Conservation (phyloP, 1,284 basidiomycete genomes). For the Malassezia arunalokei region DNA sequence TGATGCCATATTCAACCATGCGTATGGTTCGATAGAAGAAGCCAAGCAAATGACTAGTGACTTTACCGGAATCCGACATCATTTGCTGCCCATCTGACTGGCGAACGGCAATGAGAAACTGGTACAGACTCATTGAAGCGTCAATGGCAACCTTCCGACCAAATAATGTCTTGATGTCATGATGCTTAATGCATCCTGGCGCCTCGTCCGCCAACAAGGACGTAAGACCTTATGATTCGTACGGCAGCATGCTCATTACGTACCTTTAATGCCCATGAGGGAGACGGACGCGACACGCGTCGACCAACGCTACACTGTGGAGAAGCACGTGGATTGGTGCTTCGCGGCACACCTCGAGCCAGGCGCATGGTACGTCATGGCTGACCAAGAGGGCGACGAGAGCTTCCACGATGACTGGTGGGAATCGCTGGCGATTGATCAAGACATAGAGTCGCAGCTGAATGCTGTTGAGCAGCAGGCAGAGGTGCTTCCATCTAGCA, state of each 20-base stretch:
- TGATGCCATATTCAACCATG: conserved; percentile 98
- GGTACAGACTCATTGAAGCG: conserved; percentile 55
- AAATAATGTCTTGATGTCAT: conserved; percentile 73
- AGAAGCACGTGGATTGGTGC: background rate
- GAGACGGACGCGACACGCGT: background rate
- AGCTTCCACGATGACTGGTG: conserved; percentile 16
- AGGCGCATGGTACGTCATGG: background rate
- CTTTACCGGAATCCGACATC: conserved; percentile 90
- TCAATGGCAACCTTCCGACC: conserved; percentile 97
- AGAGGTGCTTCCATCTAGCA: background rate
- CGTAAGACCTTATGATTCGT: conserved; percentile 58
- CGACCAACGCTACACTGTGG: background rate
- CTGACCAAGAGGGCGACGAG: conserved; percentile 2
- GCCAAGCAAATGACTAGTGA: conserved; percentile 82
- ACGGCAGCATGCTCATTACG: background rate
- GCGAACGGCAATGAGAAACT: conserved; percentile 93
- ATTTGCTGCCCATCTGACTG: conserved; percentile 93
- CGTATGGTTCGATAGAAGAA: conserved; percentile 76
- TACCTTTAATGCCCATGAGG: conserved; percentile 17
- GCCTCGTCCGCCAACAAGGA: conserved; percentile 73
- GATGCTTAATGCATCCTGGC: conserved; percentile 71
- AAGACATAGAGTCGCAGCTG: conserved; percentile 9
- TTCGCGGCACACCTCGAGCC: background rate
- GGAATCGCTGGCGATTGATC: conserved; percentile 13
- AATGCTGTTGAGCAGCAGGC: conserved; percentile 7